Evolutionary conservation across 208 protist genomes (phyloP), one percentile per base, ranked within the genome.

Genomic region (Trypanosoma lewisi): DNA sequence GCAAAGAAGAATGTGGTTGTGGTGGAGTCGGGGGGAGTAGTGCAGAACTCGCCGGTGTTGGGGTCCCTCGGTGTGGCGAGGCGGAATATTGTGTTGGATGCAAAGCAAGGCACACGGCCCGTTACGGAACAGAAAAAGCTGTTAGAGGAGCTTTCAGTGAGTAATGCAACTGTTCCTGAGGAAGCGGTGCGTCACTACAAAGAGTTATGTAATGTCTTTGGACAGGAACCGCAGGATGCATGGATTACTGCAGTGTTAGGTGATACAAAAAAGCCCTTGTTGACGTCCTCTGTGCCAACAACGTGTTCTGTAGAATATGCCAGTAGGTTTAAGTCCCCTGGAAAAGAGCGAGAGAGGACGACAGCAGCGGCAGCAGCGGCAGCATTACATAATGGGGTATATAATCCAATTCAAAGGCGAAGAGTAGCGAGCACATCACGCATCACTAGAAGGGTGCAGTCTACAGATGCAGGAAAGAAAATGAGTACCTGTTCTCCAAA

Each of bases 161-260:
- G 21, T n/a, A 48, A 52, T 30, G 52, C 30, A 31, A 28, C 45
- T 0, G 61, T 70, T 42, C 47, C 72, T 44, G 68, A 68, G 11
- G 83, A 85, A 47, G 58, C 75, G 17, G 54, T 81, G 19, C 59
- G 70, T 42, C 41, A 50, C 9, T 94, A 91, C 59, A 56, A 80
- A 19, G 53, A 59, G 33, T 54, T 88, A 11, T 94, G 83, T 55
- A 56, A 61, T 21, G 76, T 81, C 28, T 34, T 90, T 27, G 76
- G 76, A 17, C 80, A 91, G 65, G 41, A 62, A 62, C 84, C 88
- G n/a, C 73, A 83, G 39, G 56, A 65, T 31, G 67, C 83, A 12
- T 91, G 84, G 88, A 72, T 91, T 28, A 48, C 41, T 6, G 69
- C 68, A 1, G 51, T 63, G 17, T 48, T 73, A 37, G 53, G 21